These are phyloP conservation scores for Penicillium sp. DNA, from an alignment of 2,329 filamentous ascomycete species.

Conservation along the genomic window DNA sequence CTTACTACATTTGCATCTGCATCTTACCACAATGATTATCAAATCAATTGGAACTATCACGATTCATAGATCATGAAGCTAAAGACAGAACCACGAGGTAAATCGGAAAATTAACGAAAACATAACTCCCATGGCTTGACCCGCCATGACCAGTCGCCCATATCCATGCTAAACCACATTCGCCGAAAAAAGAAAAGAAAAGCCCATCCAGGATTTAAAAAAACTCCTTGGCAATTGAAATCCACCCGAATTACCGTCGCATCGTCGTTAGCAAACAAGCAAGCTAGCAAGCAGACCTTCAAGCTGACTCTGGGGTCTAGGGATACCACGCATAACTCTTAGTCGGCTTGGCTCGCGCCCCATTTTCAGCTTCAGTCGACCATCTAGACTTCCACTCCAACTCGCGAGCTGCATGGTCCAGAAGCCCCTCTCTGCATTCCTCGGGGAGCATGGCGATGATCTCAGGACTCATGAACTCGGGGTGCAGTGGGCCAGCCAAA, in stretches of 20 bases:
- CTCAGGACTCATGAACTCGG: constrained; percentile 40
- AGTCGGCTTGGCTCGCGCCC: constrained; percentile 32
- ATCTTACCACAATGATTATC: neutral
- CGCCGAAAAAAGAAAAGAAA: constrained; percentile 7
- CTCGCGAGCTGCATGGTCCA: constrained; percentile 66
- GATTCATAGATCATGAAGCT: neutral
- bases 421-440: constrained; percentile 69
- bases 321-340: constrained; percentile 45
- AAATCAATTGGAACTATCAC: neutral
- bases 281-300: neutral
- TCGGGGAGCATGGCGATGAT: constrained; percentile 45
- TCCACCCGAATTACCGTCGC: neutral
- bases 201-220: neutral
- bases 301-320: constrained; percentile 16
- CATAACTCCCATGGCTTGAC: constrained; percentile 15
- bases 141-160: constrained; percentile 19
- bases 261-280: neutral
- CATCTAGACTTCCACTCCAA: constrained; percentile 71
- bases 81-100: neutral
- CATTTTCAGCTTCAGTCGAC: constrained; percentile 66
- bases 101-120: neutral
- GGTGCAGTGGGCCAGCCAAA: constrained; percentile 32
- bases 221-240: neutral
- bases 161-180: constrained; percentile 19
- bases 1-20: neutral